phyloP scores from a whole-genome alignment of 306 rosid genomes.

The Cercis canadensis region DNA sequence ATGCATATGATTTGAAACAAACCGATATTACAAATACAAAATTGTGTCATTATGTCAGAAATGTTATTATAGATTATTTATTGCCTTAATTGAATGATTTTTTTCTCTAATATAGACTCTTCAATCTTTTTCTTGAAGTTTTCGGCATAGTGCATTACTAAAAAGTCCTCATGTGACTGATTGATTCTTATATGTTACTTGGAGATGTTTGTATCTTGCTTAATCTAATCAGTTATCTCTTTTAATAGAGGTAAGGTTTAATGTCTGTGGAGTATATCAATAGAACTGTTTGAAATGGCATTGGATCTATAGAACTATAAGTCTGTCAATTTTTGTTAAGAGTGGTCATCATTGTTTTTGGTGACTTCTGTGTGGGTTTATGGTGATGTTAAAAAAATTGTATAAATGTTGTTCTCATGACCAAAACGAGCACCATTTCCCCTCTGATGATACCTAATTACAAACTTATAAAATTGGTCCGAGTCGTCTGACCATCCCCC shows the following conservation, averaged over 20 bases:
- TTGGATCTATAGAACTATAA: not conserved
- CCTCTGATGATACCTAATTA: not conserved
- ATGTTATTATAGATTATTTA: not conserved
- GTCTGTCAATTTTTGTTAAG: no score
- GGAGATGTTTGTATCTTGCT: slow-evolving; percentile 14
- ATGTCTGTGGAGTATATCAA: no score
- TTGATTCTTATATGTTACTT: slow-evolving; percentile 2
- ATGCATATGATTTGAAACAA: slow-evolving; percentile 25
- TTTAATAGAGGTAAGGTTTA: not conserved
- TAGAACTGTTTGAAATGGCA: not conserved
- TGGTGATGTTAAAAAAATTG: not conserved
- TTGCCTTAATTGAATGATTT: slow-evolving; percentile 9
- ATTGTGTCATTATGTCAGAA: no score
- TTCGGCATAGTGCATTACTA: not conserved
- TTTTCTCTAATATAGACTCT: not conserved
- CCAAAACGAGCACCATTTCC: not conserved
- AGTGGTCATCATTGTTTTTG: no score
- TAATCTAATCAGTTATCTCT: not conserved
- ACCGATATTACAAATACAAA: slow-evolving; percentile 1
- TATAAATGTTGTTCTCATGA: no score
- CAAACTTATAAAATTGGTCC: not conserved
- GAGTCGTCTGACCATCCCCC: not conserved
- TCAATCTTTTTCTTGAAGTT: not conserved
- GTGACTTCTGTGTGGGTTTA: no score
- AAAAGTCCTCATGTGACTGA: slow-evolving; percentile 11